Evolutionary conservation across 164 flowering plant genomes (phyloP), one percentile per base, ranked within the genome.

Genomic region (Akebia trifoliata): DNA sequence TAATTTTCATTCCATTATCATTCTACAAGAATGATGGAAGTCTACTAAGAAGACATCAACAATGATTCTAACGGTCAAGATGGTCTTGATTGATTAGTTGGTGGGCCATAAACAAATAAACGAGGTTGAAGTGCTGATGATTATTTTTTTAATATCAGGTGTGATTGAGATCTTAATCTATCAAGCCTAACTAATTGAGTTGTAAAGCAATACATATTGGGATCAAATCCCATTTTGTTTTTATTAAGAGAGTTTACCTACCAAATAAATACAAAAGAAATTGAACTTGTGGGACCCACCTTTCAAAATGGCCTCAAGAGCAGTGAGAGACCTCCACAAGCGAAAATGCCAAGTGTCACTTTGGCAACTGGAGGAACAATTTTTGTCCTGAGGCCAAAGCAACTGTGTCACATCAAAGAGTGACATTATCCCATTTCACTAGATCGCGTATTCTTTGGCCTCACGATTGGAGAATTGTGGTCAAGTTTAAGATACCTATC

Each of bases 391-490:
- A n/a, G n/a, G n/a, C n/a, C n/a, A n/a, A n/a, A n/a, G n/a, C n/a
- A n/a, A n/a, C n/a, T 21, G 44, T 46, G 62, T 22, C 62, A 50
- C 53, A 25, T 58, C 31, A 5, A 6, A 35, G 53, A 12, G 28
- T 37, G 28, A 46, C 22, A 47, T 20, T 46, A 40, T 47, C 54
- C 54, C 62, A 46, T 47, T n/a, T 25, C 50, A 46, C 11, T 46
- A 28, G 50, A 46, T 46, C 25, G 15, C 25, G 50, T 46, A 46
- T 17, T 46, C 50, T 28, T 46, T 4, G 2, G 24, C 15, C 29
- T 2, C 50, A 12, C 32, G n/a, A n/a, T 14, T 47, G 10, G 6
- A 45, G 29, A 42, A 43, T 18, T 56, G 17, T 5, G 18, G 45
- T 29, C 25, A 42, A 35, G 3, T 24, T 3, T n/a, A 15, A 20